Evolutionary conservation across 2,329 filamentous ascomycete genomes (phyloP), one percentile per base, ranked within the genome.

Genomic region (Aspergillus pseudotamarii): DNA sequence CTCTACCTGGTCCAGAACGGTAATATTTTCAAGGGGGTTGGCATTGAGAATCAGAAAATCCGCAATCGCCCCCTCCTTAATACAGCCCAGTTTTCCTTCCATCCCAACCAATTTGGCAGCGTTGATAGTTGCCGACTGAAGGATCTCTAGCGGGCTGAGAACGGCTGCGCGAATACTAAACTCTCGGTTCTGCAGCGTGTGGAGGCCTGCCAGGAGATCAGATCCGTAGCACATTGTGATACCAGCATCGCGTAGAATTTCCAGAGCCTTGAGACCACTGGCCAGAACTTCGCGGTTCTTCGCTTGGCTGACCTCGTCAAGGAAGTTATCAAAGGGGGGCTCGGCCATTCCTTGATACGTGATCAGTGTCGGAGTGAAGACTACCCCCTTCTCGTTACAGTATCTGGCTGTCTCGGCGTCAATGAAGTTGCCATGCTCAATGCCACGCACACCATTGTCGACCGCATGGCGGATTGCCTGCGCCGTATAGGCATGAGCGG

Each of bases 401-500:
- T 82, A 76, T 48, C 74, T 69, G 0, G 85, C 81, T 3, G 81
- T 83, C n/a, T 76, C 74, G 9, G 69, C 62, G 64, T 81, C 77
- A 46, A 81, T 69, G 41, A 82, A 68, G 60, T 81, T 82, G 2
- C 80, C 80, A 61, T 82, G 86, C 66, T 88, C 85, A 64, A 87
- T 86, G 1, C 84, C 83, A 21, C 67, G 76, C 1, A 84, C 82
- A 6, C 84, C 86, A 60, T 86, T 84, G 12, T 82, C 78, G 6
- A 88, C 75, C 1, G 83, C 83, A 64, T 86, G 84, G 1, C 80
- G 79, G 43, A 88, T 87, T 0, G 84, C 80, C 36, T 76, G 71
- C 4, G 82, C 77, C 0, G 84, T 87, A 70, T 88, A 87, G 0
- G 84, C 84, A 69, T 88, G 85, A 2, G 83, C 82, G 0, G 85